These are phyloP conservation scores for Beta macrorhiza DNA, from an alignment of 179 eudicot species.

Conservation along the genomic window DNA sequence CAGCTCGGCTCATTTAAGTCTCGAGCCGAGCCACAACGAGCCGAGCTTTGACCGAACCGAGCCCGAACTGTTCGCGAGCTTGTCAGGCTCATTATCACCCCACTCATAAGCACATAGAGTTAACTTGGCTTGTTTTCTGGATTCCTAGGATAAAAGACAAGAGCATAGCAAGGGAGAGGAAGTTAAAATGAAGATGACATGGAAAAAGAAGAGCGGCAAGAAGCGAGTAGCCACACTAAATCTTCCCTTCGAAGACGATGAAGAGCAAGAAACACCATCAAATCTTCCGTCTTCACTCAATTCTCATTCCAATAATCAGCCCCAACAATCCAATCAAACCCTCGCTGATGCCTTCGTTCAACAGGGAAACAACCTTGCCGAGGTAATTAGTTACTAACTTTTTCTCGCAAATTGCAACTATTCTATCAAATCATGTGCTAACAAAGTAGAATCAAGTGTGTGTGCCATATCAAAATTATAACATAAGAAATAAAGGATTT, in stretches of 20 bases:
- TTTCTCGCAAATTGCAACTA: background rate
- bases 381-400: conserved; percentile 34
- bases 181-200: conserved; percentile 53
- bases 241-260: conserved; percentile 38
- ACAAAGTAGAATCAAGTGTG: background rate
- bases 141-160: too few species aligned
- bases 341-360: conserved; percentile 40
- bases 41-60: too few species aligned
- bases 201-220: conserved; percentile 42
- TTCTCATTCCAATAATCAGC: background rate
- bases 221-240: conserved; percentile 30
- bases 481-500: too few species aligned
- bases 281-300: background rate
- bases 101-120: too few species aligned
- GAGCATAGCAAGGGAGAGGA: conserved; percentile 23
- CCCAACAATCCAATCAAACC: conserved; percentile 8
- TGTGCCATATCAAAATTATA: too few species aligned
- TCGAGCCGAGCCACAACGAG: too few species aligned
- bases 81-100: too few species aligned
- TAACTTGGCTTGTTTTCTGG: too few species aligned
- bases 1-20: too few species aligned
- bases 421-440: background rate
- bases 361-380: conserved; percentile 63
- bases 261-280: background rate
- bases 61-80: too few species aligned